Base-by-base conservation (phyloP, 306 rosid species). In the Leucaena leucocephala region DNA sequence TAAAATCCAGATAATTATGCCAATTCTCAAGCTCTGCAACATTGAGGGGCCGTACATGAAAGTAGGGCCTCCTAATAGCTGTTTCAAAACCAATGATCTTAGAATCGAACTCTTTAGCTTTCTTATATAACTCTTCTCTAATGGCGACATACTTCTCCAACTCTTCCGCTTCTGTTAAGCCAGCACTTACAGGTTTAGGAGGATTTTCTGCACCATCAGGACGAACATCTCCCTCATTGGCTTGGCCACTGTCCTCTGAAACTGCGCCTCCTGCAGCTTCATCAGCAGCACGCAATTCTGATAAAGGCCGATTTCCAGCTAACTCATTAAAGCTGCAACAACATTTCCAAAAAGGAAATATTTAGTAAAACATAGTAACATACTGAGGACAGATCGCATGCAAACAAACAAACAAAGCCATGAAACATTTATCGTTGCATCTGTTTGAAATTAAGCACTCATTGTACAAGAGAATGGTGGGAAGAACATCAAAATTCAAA, bases 71-170 rank as follows among this genome's bases (percentile, higher is more conserved):
- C 87, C 97, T 89, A 79, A 96, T 96, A 84, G 96, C 93, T 93
- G 98, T 87, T 93, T 96, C 99, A 91, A 91, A 96, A 88, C 94
- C 94, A 89, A 93, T 88, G 93, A 96, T 96, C 96, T 93, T 96
- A 82, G 97, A 93, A 85, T 96, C 99, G 76, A 96, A 93, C 92
- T 96, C 99, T 81, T 96, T 96, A 83, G 99, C 96, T 87, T 91
- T 93, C 92, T 85, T 93, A 89, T 93, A 96, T 87, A 90, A 86
- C 89, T 96, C 99, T 91, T 96, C 99, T 88, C 96, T 91, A 86
- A 93, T 45, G 89, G 90, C 88, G 84, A 96, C 85, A 88, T 90
- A 96, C 96, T 96, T 93, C 97, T 90, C 98, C 98, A 96, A 90
- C 93, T 93, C 98, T 72, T 91, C 99, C 70, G 98, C 99, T 82